phyloP scores from a whole-genome alignment of 805 yeast species.

The Blastobotrys muscicola region DNA sequence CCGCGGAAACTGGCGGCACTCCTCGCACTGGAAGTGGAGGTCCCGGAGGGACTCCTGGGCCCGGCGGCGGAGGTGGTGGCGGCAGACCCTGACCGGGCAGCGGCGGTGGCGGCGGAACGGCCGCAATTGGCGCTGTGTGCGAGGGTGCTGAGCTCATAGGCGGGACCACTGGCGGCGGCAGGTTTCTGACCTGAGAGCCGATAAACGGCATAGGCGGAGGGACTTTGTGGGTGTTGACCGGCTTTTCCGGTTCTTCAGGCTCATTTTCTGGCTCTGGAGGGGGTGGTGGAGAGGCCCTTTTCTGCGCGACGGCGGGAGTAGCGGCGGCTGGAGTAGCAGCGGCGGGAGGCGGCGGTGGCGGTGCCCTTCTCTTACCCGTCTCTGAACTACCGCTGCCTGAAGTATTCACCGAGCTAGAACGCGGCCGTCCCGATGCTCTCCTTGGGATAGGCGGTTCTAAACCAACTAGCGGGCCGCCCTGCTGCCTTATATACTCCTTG shows the following conservation, averaged over 20 bases:
- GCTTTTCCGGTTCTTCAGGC: not conserved
- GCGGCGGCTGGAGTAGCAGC: slow-evolving; percentile 22
- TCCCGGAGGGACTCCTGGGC: slow-evolving; percentile 7
- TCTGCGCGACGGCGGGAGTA: slow-evolving; percentile 3
- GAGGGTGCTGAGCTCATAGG: slow-evolving; percentile 7
- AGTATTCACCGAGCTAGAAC: slow-evolving; percentile 14
- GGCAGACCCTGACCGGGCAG: slow-evolving; percentile 5
- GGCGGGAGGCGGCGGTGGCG: slow-evolving; percentile 34
- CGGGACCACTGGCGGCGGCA: slow-evolving; percentile 10
- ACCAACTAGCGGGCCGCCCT: slow-evolving; percentile 75
- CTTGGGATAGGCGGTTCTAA: slow-evolving; percentile 79
- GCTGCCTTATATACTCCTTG: slow-evolving; percentile 62
- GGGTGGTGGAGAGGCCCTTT: slow-evolving; percentile 21
- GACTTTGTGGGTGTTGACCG: slow-evolving; percentile 13
- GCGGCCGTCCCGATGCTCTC: slow-evolving; percentile 19
- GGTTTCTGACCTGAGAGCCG: slow-evolving; percentile 14
- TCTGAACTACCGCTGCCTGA: slow-evolving; percentile 4
- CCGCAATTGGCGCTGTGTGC: slow-evolving; percentile 9
- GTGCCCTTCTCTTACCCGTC: slow-evolving; percentile 14
- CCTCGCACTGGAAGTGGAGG: slow-evolving; percentile 30
- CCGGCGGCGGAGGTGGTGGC: slow-evolving; percentile 16
- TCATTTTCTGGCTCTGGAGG: slow-evolving; percentile 12
- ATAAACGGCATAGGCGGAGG: slow-evolving; percentile 25
- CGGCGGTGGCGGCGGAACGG: slow-evolving; percentile 10
- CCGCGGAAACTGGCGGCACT: slow-evolving; percentile 14